A percentile compares a stretch with the other conserved stretches of the same genome.
These are phyloP conservation scores for Alternaria dauci DNA, from an alignment of 2,329 filamentous ascomycete species.

Conservation along the genomic window DNA sequence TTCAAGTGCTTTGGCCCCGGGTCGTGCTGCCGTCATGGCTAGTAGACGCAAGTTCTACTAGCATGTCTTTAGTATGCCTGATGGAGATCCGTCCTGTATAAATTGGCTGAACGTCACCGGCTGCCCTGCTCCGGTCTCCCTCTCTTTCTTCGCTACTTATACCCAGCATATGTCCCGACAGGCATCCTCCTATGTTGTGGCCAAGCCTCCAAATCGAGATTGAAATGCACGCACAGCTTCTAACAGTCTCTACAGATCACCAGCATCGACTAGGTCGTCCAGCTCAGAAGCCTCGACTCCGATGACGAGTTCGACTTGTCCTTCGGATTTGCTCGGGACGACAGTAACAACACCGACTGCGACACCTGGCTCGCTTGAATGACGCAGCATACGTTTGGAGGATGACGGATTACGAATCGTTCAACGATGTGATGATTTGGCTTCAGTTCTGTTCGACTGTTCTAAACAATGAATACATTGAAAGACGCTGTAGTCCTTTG, in stretches of 20 bases:
- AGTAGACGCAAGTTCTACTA: neutral
- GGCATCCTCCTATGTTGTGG: neutral
- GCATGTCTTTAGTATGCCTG: neutral
- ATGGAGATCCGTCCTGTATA: neutral
- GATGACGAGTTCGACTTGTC: neutral
- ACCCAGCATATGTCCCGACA: neutral
- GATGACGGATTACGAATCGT: neutral
- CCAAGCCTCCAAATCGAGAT: neutral
- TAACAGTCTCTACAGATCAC: neutral
- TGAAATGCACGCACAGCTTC: neutral
- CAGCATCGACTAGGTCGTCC: neutral
- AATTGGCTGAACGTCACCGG: neutral
- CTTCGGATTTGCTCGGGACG: neutral
- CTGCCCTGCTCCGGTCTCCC: neutral
- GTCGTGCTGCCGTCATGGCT: neutral
- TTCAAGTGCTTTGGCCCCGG: neutral
- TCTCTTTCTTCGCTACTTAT: neutral
- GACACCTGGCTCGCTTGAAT: neutral
- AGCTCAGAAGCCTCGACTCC: neutral
- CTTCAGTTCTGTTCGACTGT: neutral
- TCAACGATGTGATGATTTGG: neutral
- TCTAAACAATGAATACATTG: neutral
- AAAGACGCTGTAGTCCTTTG: neutral
- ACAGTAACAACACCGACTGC: constrained; percentile 1
- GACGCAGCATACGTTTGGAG: neutral